Percentiles rank a stretch among this genome's conserved stretches.
Evolutionary conservation across 1,284 basidiomycete species (phyloP).

Genomic region (Testicularia cyperi): DNA sequence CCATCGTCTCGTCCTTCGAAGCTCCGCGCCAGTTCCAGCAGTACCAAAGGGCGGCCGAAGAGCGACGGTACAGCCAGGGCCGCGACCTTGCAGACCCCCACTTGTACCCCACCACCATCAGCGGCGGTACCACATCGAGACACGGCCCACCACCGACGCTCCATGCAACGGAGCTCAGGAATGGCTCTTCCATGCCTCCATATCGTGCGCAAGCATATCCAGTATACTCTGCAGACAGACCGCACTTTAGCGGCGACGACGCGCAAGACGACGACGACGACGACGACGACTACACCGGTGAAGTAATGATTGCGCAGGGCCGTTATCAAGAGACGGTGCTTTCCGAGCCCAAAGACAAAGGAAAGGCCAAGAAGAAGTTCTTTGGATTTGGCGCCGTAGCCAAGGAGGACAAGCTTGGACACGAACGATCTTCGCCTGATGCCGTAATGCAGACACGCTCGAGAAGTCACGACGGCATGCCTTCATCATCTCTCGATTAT

Average conservation of each 20-base stretch:
- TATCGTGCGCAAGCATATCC: slow-evolving; percentile 12
- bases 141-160: too few relatives aligned
- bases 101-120: neutral
- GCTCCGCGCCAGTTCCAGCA: slow-evolving; percentile 25
- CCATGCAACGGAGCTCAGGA: too few relatives aligned
- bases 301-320: slow-evolving; percentile 32
- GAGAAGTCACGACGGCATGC: slow-evolving; percentile 6
- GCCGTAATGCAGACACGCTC: slow-evolving; percentile 4
- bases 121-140: neutral
- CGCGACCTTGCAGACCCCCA: neutral
- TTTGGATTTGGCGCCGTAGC: slow-evolving; percentile 20
- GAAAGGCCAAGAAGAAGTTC: slow-evolving; percentile 34
- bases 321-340: slow-evolving; percentile 19
- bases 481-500: too few relatives aligned
- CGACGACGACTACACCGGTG: slow-evolving; percentile 9
- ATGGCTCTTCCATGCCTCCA: neutral
- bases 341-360: slow-evolving; percentile 10
- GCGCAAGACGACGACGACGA: too few relatives aligned
- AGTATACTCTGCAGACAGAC: slow-evolving; percentile 31
- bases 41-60: slow-evolving; percentile 15
- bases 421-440: slow-evolving; percentile 14
- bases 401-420: slow-evolving; percentile 34
- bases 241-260: too few relatives aligned
- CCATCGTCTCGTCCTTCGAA: slow-evolving; percentile 21
- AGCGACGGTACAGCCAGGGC: too few relatives aligned